Conservation (phyloP, 164 flowering plant genomes). For the Paratinospora sagittata region DNA sequence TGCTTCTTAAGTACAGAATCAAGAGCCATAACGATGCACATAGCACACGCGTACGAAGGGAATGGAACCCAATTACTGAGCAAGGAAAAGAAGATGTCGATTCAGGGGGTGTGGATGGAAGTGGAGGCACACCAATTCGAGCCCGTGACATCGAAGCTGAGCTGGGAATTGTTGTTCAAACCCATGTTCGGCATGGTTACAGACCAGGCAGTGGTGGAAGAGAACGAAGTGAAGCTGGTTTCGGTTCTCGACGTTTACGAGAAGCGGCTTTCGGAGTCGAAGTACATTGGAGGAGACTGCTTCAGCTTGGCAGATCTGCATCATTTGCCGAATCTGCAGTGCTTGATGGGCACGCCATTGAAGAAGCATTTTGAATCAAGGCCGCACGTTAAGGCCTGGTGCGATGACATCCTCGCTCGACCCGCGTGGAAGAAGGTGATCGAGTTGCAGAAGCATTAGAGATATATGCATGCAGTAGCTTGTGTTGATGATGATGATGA, state of each 20-base stretch:
- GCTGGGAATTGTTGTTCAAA: constrained; percentile 33
- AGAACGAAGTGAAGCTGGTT: constrained; percentile 8
- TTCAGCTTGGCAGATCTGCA: constrained; percentile 44
- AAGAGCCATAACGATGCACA: constrained; percentile 51
- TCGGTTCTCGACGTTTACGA: constrained; percentile 19
- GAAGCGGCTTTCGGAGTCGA: constrained; percentile 9
- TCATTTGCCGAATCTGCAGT: constrained; percentile 40
- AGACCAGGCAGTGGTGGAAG: constrained; percentile 8
- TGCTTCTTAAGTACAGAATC: constrained; percentile 65
- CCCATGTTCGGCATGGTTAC: constrained; percentile 29
- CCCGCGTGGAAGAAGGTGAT: constrained; percentile 5
- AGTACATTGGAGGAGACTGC: constrained; percentile 15
- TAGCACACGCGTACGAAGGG: constrained; percentile 25
- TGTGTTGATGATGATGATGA: too few species aligned
- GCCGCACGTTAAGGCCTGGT: constrained; percentile 22
- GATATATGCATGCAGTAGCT: too few species aligned
- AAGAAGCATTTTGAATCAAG: constrained; percentile 26
- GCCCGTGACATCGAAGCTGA: constrained; percentile 30
- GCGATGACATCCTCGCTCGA: constrained; percentile 18
- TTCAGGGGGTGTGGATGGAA: constrained; percentile 35
- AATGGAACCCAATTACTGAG: constrained; percentile 35
- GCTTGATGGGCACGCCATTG: constrained; percentile 28
- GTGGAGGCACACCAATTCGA: constrained; percentile 67
- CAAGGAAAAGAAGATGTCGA: constrained; percentile 31
- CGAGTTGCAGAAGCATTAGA: too few species aligned